phyloP scores from a whole-genome alignment of 371 early-diverging fungal species.

The Mortierella sp. region DNA sequence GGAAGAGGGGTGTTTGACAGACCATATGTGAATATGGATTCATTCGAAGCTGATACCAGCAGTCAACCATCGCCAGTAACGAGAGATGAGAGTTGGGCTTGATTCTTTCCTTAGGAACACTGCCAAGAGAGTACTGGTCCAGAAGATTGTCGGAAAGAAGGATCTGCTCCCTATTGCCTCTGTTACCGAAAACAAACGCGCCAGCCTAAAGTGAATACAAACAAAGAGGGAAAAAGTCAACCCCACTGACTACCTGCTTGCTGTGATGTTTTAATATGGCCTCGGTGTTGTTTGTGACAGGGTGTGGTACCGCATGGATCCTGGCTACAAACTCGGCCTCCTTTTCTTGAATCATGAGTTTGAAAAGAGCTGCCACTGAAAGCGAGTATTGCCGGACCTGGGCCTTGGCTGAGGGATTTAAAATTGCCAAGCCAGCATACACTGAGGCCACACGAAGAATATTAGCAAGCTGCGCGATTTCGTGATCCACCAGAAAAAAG shows the following conservation, averaged over 20 bases:
- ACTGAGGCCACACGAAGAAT: conserved; percentile 15
- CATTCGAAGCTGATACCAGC: conserved; percentile 86
- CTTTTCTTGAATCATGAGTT: conserved; percentile 92
- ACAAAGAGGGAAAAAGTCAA: neutral
- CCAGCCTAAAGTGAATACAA: conserved; percentile 65
- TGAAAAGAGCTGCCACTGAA: conserved; percentile 89
- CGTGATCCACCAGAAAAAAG: neutral
- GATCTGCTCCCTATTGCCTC: conserved; percentile 70
- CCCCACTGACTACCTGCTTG: too few relatives aligned
- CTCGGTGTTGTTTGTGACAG: too few relatives aligned
- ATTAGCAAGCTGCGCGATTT: neutral
- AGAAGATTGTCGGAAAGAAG: conserved; percentile 84
- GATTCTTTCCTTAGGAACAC: conserved; percentile 78
- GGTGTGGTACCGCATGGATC: conserved; percentile 62
- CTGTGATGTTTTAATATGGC: too few relatives aligned
- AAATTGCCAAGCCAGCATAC: conserved; percentile 82
- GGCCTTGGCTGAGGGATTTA: conserved; percentile 89
- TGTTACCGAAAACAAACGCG: conserved; percentile 86
- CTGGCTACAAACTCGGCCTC: conserved; percentile 80
- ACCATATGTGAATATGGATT: conserved; percentile 95
- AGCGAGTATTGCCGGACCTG: conserved; percentile 91
- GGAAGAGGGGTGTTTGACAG: conserved; percentile 95
- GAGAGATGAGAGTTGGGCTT: conserved; percentile 94
- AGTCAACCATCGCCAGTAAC: conserved; percentile 92
- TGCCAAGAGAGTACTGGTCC: conserved; percentile 90